A percentile compares a stretch with the other conserved stretches of the same genome.
phyloP scores from a whole-genome alignment of 345 rosid species.

The Lumnitzera racemosa region DNA sequence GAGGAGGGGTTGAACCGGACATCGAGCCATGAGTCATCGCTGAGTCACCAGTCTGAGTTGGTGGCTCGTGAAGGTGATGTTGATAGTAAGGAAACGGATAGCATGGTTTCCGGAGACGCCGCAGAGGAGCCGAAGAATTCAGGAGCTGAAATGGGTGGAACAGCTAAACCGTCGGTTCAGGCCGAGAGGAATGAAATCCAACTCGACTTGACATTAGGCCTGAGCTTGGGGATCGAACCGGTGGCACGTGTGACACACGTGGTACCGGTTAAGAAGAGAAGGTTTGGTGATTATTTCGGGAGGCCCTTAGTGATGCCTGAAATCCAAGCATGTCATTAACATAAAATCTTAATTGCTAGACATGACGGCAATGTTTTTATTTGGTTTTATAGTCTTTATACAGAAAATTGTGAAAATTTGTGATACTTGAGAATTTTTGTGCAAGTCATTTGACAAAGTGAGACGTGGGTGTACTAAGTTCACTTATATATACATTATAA shows the following conservation, averaged over 20 bases:
- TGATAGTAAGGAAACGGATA: slow-evolving; percentile 56
- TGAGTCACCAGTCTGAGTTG: slow-evolving; percentile 84
- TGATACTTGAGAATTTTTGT: neutral
- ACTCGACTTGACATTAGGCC: slow-evolving; percentile 23
- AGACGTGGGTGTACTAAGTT: no score
- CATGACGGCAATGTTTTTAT: no score
- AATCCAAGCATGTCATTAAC: no score
- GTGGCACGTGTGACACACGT: slow-evolving; percentile 39
- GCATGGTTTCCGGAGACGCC: slow-evolving; percentile 59
- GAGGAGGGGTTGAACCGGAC: slow-evolving; percentile 38
- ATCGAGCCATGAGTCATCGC: slow-evolving; percentile 77
- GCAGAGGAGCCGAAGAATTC: slow-evolving; percentile 29
- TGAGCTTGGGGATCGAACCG: slow-evolving; percentile 64
- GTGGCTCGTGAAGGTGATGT: slow-evolving; percentile 50
- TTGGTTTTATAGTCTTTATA: neutral
- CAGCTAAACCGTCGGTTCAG: neutral
- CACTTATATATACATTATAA: no score
- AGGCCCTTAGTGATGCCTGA: neutral
- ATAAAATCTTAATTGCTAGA: no score
- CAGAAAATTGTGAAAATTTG: slow-evolving; percentile 3
- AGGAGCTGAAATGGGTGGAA: slow-evolving; percentile 13
- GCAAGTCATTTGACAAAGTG: no score
- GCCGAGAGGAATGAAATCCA: neutral
- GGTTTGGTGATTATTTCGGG: slow-evolving; percentile 18
- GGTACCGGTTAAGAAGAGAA: slow-evolving; percentile 74